These are phyloP conservation scores for Naganishia onofrii DNA, from an alignment of 768 basidiomycete genomes.

Conservation along the genomic window DNA sequence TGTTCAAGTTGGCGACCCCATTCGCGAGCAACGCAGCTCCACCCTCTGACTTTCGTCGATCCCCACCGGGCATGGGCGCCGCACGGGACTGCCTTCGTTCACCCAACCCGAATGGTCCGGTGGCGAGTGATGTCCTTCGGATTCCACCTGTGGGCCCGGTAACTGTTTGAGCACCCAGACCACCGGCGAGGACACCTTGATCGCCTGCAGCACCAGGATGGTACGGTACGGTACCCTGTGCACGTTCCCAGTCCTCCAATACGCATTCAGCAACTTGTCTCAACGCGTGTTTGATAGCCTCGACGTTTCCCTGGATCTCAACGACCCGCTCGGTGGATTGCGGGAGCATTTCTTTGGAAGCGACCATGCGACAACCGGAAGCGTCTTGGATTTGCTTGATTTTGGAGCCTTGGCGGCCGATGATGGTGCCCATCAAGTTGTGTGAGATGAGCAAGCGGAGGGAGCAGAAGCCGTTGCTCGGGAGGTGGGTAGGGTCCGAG, in stretches of 20 bases:
- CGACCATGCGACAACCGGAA: conserved; percentile 96
- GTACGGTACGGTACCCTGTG: conserved; percentile 89
- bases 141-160: conserved; percentile 51
- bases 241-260: conserved; percentile 94
- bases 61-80: conserved; percentile 28
- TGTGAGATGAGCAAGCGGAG: conserved; percentile 97
- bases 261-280: conserved; percentile 94
- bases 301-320: conserved; percentile 90
- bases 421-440: conserved; percentile 98
- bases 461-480: conserved; percentile 69
- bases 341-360: conserved; percentile 97
- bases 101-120: conserved; percentile 32
- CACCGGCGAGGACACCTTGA: conserved; percentile 52
- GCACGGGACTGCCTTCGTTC: conserved; percentile 31
- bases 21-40: conserved; percentile 21
- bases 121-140: conserved; percentile 41
- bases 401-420: conserved; percentile 91
- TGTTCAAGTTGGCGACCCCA: conserved; percentile 5
- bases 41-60: conserved; percentile 26
- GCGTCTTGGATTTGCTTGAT: conserved; percentile 98
- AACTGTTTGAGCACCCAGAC: conserved; percentile 49
- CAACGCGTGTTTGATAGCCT: conserved; percentile 87
- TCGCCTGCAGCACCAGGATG: conserved; percentile 75
- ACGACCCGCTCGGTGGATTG: conserved; percentile 99
- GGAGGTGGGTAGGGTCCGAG: conserved; percentile 66